Base-by-base conservation (phyloP, 2,329 filamentous ascomycete species). In the Talaromyces sp. region DNA sequence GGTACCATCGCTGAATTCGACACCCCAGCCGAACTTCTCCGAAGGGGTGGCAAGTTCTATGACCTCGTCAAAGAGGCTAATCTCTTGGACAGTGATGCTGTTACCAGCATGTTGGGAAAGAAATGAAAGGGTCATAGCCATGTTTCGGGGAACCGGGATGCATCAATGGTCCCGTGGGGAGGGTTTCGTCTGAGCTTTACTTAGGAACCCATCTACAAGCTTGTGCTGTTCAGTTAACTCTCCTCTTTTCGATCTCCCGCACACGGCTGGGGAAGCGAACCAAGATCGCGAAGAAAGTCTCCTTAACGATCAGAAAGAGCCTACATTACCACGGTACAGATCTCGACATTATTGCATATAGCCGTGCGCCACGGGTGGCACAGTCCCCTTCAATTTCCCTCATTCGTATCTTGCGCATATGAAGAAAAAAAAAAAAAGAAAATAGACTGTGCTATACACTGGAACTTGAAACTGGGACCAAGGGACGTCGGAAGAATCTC, bases 1-100 rank as follows among this genome's bases (percentile, higher is more conserved):
- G 95, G 95, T 48, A 86, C 87, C 70, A 93, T 99, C 46, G 89
- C 88, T 57, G 95, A 99, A 76, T 99, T 97, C 76, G 95, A 96
- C 75, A 92, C 88, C 6, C 95, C 95, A 1, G 82, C 86, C 42
- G 87, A 88, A 66, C 82, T 99, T 63, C 85, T 96, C 66, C 86
- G 86, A 76, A 83, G 84, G 71, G 86, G 86, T 72, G 91, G 93
- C 1, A 77, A 91, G 58, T 99, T 99, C 76, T 91, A 95, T 77
- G 88, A 93, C 63, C 81, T 99, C 55, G 95, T 97, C 65, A 93
- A 88, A 78, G 93, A 99, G 79, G 91, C 93, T 3, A 93, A 93
- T 44, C 80, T 99, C 65, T 77, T 88, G 62, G 81, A 83, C 50
- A 72, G 70, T 59, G 79, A 82, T 50, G 76, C 73, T 61, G 71